Conservation (phyloP, 140 eudicot genomes). For the Oenanthe javanica region DNA sequence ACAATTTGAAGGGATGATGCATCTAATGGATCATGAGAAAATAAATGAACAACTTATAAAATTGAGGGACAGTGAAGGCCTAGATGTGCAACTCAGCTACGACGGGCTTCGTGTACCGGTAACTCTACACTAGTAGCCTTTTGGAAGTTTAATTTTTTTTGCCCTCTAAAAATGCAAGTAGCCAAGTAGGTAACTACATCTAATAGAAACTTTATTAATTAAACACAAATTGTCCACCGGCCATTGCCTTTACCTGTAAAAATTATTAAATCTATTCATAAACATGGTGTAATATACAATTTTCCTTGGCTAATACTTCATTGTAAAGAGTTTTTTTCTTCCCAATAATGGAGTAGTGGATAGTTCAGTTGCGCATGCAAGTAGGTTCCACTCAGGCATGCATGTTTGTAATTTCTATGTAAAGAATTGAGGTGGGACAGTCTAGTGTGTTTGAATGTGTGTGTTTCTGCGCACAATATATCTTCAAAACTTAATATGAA, state of each 20-base stretch:
- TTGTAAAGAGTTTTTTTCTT: background rate
- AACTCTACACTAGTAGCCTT: constrained; percentile 30
- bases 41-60: constrained; percentile 56
- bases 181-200: background rate
- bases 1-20: constrained; percentile 77
- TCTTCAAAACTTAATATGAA: background rate
- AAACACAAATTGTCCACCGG: background rate
- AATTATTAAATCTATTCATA: background rate
- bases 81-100: constrained; percentile 87
- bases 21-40: constrained; percentile 90
- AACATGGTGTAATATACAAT: background rate
- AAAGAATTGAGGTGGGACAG: background rate
- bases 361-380: constrained; percentile 1
- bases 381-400: constrained; percentile 4
- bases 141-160: background rate
- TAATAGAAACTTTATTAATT: background rate
- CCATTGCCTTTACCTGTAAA: background rate
- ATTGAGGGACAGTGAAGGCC: constrained; percentile 77
- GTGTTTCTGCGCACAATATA: background rate
- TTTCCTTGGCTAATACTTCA: background rate
- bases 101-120: constrained; percentile 95
- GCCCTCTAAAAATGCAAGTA: background rate
- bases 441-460: background rate
- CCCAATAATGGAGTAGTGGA: background rate
- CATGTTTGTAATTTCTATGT: background rate